Evolutionary conservation across 495 filamentous ascomycete genomes (phyloP).

Genomic region (Penicillium robsamsonii): DNA sequence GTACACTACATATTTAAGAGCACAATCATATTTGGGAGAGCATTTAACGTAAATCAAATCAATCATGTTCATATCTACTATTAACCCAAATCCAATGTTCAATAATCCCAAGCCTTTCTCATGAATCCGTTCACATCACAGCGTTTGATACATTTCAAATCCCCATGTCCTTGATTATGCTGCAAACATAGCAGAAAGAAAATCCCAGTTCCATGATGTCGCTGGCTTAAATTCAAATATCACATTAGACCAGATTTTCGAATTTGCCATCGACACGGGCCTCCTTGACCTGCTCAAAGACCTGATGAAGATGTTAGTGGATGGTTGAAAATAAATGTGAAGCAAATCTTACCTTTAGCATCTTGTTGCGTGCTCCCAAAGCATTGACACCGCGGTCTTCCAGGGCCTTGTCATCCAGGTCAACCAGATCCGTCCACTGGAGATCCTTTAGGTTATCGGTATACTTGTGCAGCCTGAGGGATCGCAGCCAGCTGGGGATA

Average conservation of each 20-base stretch:
- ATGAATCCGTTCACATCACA: slow-evolving; percentile 30
- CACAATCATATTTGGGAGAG: neutral
- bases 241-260: slow-evolving; percentile 32
- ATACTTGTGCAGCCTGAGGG: slow-evolving; percentile 94
- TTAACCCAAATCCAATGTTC: slow-evolving; percentile 32
- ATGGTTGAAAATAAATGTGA: neutral
- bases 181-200: slow-evolving; percentile 47
- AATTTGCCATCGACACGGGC: slow-evolving; percentile 70
- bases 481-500: slow-evolving; percentile 94
- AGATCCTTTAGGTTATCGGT: slow-evolving; percentile 97
- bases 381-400: slow-evolving; percentile 95
- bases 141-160: slow-evolving; percentile 36
- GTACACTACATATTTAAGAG: neutral
- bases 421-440: slow-evolving; percentile 91
- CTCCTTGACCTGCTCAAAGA: slow-evolving; percentile 93
- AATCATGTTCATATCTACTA: slow-evolving; percentile 34
- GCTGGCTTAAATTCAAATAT: slow-evolving; percentile 18
- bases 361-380: slow-evolving; percentile 91
- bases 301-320: slow-evolving; percentile 42
- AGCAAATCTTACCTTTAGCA: slow-evolving; percentile 75
- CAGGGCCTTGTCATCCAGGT: slow-evolving; percentile 88
- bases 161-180: slow-evolving; percentile 50
- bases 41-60: slow-evolving; percentile 7
- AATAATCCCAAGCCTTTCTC: slow-evolving; percentile 24
- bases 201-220: slow-evolving; percentile 22